Conservation (phyloP, 306 rosid genomes). For the Rubus parviflorus region DNA sequence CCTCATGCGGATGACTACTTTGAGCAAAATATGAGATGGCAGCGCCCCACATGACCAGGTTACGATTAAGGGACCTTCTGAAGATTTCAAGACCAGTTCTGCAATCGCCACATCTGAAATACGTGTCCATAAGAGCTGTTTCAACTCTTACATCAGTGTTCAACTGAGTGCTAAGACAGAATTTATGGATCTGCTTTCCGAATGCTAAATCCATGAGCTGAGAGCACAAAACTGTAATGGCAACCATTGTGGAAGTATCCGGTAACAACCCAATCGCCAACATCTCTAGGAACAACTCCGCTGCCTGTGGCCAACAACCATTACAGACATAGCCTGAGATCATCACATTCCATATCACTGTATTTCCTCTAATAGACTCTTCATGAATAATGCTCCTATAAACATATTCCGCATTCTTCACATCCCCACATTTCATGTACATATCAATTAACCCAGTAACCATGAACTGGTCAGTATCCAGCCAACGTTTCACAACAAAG, state of each 20-base stretch:
- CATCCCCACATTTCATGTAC: constrained; percentile 48
- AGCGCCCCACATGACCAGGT: constrained; percentile 34
- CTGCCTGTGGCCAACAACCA: constrained; percentile 23
- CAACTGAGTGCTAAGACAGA: constrained; percentile 21
- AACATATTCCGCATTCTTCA: constrained; percentile 31
- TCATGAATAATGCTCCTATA: constrained; percentile 16
- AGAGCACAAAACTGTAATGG: constrained; percentile 35
- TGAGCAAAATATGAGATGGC: constrained; percentile 29
- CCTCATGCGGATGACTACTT: constrained; percentile 28
- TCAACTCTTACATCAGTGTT: constrained; percentile 34
- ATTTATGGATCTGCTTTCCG: constrained; percentile 37
- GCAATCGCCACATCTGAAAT: constrained; percentile 35
- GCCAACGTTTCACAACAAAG: constrained; percentile 33
- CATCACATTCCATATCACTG: constrained; percentile 49
- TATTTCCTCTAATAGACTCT: constrained; percentile 22
- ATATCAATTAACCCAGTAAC: constrained; percentile 36
- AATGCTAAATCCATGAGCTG: constrained; percentile 32
- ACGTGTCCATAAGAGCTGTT: constrained; percentile 45
- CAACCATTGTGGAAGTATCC: constrained; percentile 40
- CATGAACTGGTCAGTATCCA: constrained; percentile 36
- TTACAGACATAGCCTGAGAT: constrained; percentile 35
- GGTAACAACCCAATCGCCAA: constrained; percentile 24
- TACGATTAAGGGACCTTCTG: constrained; percentile 22
- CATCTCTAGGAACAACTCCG: constrained; percentile 35
- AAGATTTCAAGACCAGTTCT: constrained; percentile 31